Evolutionary conservation across 2,329 filamentous ascomycete species (phyloP).

Genomic region (Nemania serpens): DNA sequence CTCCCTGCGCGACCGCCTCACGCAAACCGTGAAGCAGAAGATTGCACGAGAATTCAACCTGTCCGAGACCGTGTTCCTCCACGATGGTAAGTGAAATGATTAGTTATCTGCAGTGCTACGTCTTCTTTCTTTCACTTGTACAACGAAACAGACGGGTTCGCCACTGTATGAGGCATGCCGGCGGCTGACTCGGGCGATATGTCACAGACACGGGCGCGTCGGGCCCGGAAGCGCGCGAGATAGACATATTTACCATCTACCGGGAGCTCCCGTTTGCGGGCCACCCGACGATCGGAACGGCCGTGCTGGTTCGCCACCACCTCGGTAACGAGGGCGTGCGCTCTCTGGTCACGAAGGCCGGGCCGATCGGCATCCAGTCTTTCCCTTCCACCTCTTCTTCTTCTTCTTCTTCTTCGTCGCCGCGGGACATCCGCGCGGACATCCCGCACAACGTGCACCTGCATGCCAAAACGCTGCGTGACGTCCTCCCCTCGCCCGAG

Average conservation of each 20-base stretch:
- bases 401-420: too few species aligned
- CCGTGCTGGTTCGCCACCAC: constrained; percentile 52
- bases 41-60: constrained; percentile 68
- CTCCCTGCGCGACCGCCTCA: constrained; percentile 44
- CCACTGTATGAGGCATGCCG: not conserved
- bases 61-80: constrained; percentile 67
- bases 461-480: constrained; percentile 53
- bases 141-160: too few species aligned
- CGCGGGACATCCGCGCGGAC: constrained; percentile 54
- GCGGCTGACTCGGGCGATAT: constrained; percentile 39
- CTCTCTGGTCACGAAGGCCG: constrained; percentile 60
- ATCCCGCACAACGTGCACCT: constrained; percentile 71
- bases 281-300: constrained; percentile 64
- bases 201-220: constrained; percentile 36
- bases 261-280: constrained; percentile 65
- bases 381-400: not conserved
- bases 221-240: constrained; percentile 45
- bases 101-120: too few species aligned
- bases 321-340: constrained; percentile 39
- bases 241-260: constrained; percentile 63
- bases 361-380: constrained; percentile 35
- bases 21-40: constrained; percentile 58
- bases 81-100: constrained; percentile 44
- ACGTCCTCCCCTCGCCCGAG: constrained; percentile 33
- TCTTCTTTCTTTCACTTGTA: too few species aligned